Conservation (phyloP, 106 monocot genomes). For the Triglochin maritima region DNA sequence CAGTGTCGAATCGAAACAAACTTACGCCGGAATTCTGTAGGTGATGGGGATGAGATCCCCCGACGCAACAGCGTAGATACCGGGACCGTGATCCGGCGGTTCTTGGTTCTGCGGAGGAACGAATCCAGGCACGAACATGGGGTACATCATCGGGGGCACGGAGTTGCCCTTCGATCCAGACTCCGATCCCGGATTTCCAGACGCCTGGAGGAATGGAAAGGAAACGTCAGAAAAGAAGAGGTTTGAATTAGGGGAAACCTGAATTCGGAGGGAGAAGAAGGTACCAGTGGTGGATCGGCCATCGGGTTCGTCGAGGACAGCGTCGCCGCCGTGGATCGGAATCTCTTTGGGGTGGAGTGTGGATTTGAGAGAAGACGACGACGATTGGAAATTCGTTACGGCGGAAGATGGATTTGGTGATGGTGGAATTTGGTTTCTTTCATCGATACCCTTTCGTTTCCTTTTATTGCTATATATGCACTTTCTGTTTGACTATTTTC, state of each 20-base stretch:
- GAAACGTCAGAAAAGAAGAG: not conserved
- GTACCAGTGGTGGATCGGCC: too few species aligned
- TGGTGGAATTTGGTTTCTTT: too few species aligned
- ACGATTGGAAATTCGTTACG: too few species aligned
- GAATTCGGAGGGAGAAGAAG: too few species aligned
- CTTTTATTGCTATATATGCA: too few species aligned
- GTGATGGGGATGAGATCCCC: conserved; percentile 25
- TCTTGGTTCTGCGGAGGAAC: conserved; percentile 14
- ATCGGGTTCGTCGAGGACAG: too few species aligned
- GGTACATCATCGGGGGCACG: conserved; percentile 8
- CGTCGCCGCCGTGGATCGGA: too few species aligned
- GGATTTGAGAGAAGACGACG: too few species aligned
- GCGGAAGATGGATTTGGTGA: too few species aligned
- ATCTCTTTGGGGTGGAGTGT: too few species aligned
- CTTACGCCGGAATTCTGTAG: conserved; percentile 40
- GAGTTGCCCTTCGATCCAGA: not conserved
- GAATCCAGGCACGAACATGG: conserved; percentile 4
- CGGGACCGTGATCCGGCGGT: conserved; percentile 27
- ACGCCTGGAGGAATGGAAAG: conserved; percentile 4
- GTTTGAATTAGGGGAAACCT: not conserved
- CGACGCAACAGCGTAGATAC: conserved; percentile 37
- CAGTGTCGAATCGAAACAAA: not conserved
- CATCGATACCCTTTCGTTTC: too few species aligned
- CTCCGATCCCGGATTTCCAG: not conserved
- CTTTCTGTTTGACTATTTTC: too few species aligned